phyloP scores from a whole-genome alignment of 139 green algal genomes.

The Coccomyxa sp. region DNA sequence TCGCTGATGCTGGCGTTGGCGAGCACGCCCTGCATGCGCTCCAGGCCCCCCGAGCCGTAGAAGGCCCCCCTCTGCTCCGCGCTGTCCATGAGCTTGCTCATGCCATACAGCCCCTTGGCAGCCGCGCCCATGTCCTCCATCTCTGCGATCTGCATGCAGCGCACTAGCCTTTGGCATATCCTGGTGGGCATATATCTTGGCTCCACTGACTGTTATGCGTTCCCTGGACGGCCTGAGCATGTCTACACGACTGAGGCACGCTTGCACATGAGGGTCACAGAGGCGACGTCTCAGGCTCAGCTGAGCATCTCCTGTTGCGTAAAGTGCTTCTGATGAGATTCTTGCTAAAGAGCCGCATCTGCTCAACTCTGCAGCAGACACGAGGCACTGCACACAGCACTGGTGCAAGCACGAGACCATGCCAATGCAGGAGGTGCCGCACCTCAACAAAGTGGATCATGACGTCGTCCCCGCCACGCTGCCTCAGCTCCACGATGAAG shows the following conservation, averaged over 20 bases:
- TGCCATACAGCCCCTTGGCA: neutral
- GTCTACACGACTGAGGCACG: neutral
- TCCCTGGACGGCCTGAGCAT: neutral
- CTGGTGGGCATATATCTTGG: neutral
- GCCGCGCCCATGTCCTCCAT: neutral
- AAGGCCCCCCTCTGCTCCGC: neutral
- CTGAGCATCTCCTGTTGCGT: too few species aligned
- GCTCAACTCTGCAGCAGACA: neutral
- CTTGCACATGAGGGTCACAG: neutral
- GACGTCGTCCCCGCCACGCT: slow-evolving; percentile 27
- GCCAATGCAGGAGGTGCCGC: neutral
- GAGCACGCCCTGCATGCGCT: neutral
- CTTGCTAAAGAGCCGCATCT: neutral
- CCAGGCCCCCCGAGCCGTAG: neutral
- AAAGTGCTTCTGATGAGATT: too few species aligned
- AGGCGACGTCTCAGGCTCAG: neutral
- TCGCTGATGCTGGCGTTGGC: too few species aligned
- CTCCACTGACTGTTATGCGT: neutral
- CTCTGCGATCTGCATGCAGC: neutral
- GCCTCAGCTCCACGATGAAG: slow-evolving; percentile 53
- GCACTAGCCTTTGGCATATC: neutral
- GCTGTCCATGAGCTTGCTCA: neutral
- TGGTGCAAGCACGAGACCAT: neutral
- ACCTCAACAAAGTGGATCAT: slow-evolving; percentile 46
- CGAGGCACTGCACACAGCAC: neutral